Base-by-base conservation (phyloP, 148 eudicot genomes). In the Oxyria digyna region DNA sequence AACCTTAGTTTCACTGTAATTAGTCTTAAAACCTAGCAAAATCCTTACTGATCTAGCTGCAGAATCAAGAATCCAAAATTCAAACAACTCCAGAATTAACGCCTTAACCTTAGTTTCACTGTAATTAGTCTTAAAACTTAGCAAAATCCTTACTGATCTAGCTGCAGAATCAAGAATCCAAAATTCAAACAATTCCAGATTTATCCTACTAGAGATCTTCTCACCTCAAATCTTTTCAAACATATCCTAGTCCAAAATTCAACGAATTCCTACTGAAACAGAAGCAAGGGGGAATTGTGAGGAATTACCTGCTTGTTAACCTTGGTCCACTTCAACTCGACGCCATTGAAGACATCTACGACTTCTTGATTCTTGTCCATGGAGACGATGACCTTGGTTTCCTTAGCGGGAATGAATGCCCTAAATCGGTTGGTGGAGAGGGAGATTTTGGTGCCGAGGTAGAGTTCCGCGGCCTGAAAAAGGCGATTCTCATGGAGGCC, bases 291-390 rank as follows among this genome's bases (percentile, higher is more conserved):
- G 20, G 62, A 21, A 21, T 24, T n/a, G 23, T 23, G 62, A 54
- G 14, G 31, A 12, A 3, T 13, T 54, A 54, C 62, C 67, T 63
- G 67, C 11, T 24, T 17, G 42, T 32, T 62, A 42, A 52, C 32
- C 62, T 62, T 40, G n/a, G 67, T 72, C 80, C 80, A 77, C 23
- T 48, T 66, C 23, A 77, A 33, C 43, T 38, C 50, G 33, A 70
- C 29, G 1, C 80, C 80, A 29, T 26, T 40, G 24, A 73, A 77
- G 3, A 38, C 63, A 20, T 77, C 80, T 17, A 55, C 55, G 40
- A 77, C 27, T 29, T 69, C 77, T 35, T 77, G 71, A 38, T 67
- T 74, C 10, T 42, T 18, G 43, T 74, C 80, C 77, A 77, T 77
- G 2, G 74, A 69, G 29, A 77, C 26, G 27, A 4, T 70, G 50